Conservation (phyloP, 2,329 filamentous ascomycete genomes). For the Aureobasidium pullulans region DNA sequence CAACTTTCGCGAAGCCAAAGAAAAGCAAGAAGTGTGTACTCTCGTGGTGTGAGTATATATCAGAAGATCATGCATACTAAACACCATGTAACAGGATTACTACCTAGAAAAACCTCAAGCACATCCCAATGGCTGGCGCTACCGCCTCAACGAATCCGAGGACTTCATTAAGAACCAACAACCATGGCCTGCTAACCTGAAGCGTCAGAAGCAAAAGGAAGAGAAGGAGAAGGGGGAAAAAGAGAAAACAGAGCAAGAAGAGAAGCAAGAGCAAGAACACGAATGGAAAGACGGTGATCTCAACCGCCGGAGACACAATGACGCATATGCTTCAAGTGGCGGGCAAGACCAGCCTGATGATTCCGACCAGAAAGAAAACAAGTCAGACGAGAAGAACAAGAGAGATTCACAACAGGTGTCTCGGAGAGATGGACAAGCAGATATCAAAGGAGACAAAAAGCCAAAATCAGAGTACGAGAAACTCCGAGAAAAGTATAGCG, state of each 20-base stretch:
- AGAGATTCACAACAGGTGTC: neutral
- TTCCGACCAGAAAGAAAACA: conserved; percentile 13
- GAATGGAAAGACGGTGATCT: conserved; percentile 23
- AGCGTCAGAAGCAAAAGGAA: conserved; percentile 28
- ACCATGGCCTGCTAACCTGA: conserved; percentile 42
- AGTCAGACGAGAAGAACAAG: conserved; percentile 8
- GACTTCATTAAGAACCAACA: conserved; percentile 43
- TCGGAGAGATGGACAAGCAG: conserved; percentile 10
- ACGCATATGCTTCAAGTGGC: conserved; percentile 26
- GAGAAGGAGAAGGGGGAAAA: conserved; percentile 16
- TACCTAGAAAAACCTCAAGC: conserved; percentile 38
- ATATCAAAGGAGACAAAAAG: conserved; percentile 10
- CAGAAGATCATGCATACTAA: neutral
- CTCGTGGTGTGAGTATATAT: neutral
- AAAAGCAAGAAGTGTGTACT: conserved; percentile 19
- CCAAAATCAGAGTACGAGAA: conserved; percentile 18
- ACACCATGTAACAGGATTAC: conserved; percentile 29
- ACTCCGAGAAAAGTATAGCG: conserved; percentile 31
- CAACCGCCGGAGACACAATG: conserved; percentile 30
- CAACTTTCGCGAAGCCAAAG: conserved; percentile 33
- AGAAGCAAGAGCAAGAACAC: conserved; percentile 22
- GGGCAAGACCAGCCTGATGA: neutral
- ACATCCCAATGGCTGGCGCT: conserved; percentile 42
- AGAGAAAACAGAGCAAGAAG: conserved; percentile 21
- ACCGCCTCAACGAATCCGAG: conserved; percentile 43